phyloP scores from a whole-genome alignment of 257 asterid species.

The Salvia miltiorrhiza region DNA sequence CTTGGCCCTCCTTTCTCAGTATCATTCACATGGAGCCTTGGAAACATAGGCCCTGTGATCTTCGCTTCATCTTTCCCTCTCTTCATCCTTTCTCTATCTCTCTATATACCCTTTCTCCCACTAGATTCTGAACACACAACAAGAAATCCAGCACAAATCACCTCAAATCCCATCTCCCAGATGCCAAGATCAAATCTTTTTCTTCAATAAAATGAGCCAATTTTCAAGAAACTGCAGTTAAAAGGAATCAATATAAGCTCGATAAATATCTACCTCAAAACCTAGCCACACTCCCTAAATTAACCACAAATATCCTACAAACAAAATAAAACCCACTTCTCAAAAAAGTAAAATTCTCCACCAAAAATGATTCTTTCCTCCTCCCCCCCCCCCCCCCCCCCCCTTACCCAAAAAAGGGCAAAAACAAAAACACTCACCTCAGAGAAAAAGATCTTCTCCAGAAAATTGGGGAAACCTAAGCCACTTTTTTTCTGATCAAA shows the following conservation, averaged over 20 bases:
- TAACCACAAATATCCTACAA: background rate
- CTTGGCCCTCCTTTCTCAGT: constrained; percentile 92
- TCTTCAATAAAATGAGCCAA: background rate
- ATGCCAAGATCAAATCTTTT: constrained; percentile 16
- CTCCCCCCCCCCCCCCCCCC: too few species aligned
- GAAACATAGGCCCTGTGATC: constrained; percentile 79
- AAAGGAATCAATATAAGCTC: too few species aligned
- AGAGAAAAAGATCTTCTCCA: background rate
- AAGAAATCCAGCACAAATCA: constrained; percentile 6
- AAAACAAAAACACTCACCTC: background rate
- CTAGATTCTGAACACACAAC: constrained; percentile 1
- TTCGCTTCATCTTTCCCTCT: constrained; percentile 74
- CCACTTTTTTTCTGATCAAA: background rate
- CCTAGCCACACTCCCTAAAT: constrained; percentile 7
- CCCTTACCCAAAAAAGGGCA: background rate
- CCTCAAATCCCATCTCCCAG: constrained; percentile 11
- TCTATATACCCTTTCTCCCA: background rate
- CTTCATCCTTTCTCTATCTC: constrained; percentile 41
- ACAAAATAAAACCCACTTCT: constrained; percentile 26
- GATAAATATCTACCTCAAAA: constrained; percentile 14
- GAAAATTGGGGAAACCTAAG: background rate
- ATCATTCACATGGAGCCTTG: constrained; percentile 90
- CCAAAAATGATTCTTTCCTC: constrained; percentile 20
- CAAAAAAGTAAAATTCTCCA: constrained; percentile 7
- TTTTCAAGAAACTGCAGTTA: background rate